Conservation (phyloP, 805 yeast genomes). For the Wickerhamomyces bovis region DNA sequence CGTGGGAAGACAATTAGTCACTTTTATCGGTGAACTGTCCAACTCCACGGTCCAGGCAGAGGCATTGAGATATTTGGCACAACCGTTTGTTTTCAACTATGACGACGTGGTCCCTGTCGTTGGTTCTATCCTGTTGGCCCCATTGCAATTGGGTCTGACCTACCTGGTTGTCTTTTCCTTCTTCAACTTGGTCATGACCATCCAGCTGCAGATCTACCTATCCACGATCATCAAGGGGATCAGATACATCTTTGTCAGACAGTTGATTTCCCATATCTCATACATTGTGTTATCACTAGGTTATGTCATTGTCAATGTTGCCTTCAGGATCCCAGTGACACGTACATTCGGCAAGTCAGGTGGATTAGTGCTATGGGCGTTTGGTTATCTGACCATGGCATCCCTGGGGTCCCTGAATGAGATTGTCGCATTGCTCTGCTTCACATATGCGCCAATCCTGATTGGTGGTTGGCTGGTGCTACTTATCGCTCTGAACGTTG, state of each 20-base stretch:
- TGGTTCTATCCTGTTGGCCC: constrained; percentile 50
- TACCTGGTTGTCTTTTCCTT: constrained; percentile 65
- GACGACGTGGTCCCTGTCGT: constrained; percentile 43
- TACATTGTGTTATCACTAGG: constrained; percentile 53
- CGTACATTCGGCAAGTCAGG: constrained; percentile 60
- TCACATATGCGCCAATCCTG: constrained; percentile 51
- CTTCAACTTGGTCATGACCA: constrained; percentile 58
- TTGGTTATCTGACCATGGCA: constrained; percentile 57
- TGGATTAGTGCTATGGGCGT: constrained; percentile 66
- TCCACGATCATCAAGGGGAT: constrained; percentile 30
- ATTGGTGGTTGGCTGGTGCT: constrained; percentile 67
- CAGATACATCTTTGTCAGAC: constrained; percentile 37
- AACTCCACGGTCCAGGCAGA: constrained; percentile 17
- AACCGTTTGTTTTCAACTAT: constrained; percentile 15
- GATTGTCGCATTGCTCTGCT: constrained; percentile 43
- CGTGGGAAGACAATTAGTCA: constrained; percentile 2
- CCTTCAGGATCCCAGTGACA: constrained; percentile 56
- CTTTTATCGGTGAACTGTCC: constrained; percentile 30
- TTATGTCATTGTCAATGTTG: constrained; percentile 53
- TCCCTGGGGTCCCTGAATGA: constrained; percentile 73
- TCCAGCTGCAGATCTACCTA: constrained; percentile 38
- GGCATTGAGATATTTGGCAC: constrained; percentile 11
- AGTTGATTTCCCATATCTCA: constrained; percentile 40
- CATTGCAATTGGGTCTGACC: constrained; percentile 67
- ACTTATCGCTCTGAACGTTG: constrained; percentile 58